phyloP scores from a whole-genome alignment of 305 asterid genomes.

The Fraxinus velutina region DNA sequence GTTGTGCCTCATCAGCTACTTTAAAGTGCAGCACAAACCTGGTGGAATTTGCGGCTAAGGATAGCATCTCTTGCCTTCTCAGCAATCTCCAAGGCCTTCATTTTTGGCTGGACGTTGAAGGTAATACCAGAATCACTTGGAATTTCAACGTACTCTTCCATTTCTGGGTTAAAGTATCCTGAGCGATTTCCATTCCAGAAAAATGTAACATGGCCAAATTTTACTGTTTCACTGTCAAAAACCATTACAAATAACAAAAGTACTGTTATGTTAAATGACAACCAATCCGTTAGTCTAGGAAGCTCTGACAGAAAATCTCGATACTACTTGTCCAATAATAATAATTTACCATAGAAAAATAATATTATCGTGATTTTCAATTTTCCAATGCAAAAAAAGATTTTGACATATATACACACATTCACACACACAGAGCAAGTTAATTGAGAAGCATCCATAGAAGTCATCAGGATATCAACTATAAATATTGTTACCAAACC shows the following conservation, averaged over 20 bases:
- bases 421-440: not conserved
- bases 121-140: constrained; percentile 90
- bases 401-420: not conserved
- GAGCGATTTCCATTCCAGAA: constrained; percentile 99
- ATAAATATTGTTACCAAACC: not conserved
- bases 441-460: not conserved
- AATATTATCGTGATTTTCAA: not conserved
- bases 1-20: not conserved
- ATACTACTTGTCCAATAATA: not conserved
- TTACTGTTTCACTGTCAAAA: constrained; percentile 80
- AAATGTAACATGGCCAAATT: constrained; percentile 93
- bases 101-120: constrained; percentile 83
- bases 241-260: not conserved
- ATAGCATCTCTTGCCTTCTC: constrained; percentile 93
- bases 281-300: not conserved
- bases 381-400: not conserved
- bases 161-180: constrained; percentile 61
- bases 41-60: constrained; percentile 76
- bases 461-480: not conserved
- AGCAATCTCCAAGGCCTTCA: constrained; percentile 91
- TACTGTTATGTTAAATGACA: not conserved
- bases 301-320: not conserved
- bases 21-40: constrained; percentile 39
- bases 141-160: constrained; percentile 93
- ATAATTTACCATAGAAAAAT: not conserved